Base-by-base conservation (phyloP, 2,329 filamentous ascomycete genomes). In the Dothideomycetes sp. region DNA sequence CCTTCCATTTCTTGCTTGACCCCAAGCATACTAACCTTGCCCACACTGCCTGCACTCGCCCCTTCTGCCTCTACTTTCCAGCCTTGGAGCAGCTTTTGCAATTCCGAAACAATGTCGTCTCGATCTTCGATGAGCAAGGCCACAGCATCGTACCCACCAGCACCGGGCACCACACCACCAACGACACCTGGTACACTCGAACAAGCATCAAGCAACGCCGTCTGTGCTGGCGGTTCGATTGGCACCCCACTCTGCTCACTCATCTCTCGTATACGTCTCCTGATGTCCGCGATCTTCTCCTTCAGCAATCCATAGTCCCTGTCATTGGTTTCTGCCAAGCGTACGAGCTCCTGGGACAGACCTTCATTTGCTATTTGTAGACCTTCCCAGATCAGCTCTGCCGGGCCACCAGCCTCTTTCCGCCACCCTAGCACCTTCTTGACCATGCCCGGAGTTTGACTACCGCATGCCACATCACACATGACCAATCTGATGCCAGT, bases 381-480 rank as follows among this genome's bases (percentile, higher is more conserved):
- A 2, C 73, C 67, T 34, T 73, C 71, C 86, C 88, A 96, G 14
- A 95, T 67, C 45, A 60, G 53, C 45, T 76, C 74, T 2, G 87
- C 79, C n/a, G 70, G 73, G 3, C 70, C 69, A 0, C 69, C 63
- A 15, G 85, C 76, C 35, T 72, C 62, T 36, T 75, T 73, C 37
- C 83, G 71, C 91, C 91, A 98, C 22, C 74, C 73, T 3, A 96
- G 70, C 11, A 98, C 84, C 56, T 84, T 76, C 65, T 89, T 94
- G 29, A 95, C 91, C 91, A 98, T 96, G 11, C 86, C 76, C 0
- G 94, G 88, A 5, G 89, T 96, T 65, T 94, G 77, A 36, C 81
- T 89, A 22, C 91, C 91, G 56, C 88, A 94, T 57, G 93, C 85
- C 5, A 98, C 91, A 56, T 98, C 91, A 55, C 87, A 94, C 81